These are phyloP conservation scores for Termitomyces bulborhizus DNA, from an alignment of 768 basidiomycete species.

Conservation along the genomic window DNA sequence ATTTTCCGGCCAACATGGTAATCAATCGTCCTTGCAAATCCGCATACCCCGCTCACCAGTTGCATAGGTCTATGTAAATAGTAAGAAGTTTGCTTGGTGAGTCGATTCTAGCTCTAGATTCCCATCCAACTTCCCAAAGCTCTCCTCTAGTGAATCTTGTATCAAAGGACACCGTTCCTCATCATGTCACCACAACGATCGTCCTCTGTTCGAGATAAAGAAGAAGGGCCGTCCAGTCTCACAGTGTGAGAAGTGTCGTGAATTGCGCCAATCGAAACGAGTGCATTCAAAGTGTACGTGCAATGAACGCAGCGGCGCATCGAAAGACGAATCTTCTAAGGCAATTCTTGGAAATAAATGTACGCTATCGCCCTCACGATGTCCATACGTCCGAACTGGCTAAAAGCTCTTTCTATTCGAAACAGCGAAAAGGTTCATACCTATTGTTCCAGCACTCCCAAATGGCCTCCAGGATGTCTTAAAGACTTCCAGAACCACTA, in stretches of 20 bases:
- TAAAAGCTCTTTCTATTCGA: not conserved
- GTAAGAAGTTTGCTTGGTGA: constrained; percentile 73
- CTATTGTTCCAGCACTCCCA: constrained; percentile 64
- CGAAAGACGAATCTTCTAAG: constrained; percentile 21
- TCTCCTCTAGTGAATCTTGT: constrained; percentile 67
- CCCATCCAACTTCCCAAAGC: constrained; percentile 2
- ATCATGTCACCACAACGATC: constrained; percentile 77
- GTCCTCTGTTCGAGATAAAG: constrained; percentile 90
- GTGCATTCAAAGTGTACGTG: constrained; percentile 83
- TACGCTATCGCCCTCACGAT: constrained; percentile 15
- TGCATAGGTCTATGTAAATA: constrained; percentile 64
- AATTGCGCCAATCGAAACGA: constrained; percentile 72
- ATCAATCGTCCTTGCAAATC: not conserved
- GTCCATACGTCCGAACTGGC: not conserved
- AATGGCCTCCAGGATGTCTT: constrained; percentile 64
- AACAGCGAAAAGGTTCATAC: constrained; percentile 61
- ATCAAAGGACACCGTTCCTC: constrained; percentile 95
- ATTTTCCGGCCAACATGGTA: constrained; percentile 10
- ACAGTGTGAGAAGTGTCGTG: constrained; percentile 82
- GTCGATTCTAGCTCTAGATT: constrained; percentile 11
- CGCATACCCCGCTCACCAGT: not conserved
- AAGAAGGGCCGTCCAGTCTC: constrained; percentile 91
- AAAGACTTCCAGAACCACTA: constrained; percentile 20
- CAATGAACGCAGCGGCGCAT: constrained; percentile 31
- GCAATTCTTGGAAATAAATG: constrained; percentile 34